Base-by-base conservation (phyloP, 441 rosid genomes). In the Kokia cookei region DNA sequence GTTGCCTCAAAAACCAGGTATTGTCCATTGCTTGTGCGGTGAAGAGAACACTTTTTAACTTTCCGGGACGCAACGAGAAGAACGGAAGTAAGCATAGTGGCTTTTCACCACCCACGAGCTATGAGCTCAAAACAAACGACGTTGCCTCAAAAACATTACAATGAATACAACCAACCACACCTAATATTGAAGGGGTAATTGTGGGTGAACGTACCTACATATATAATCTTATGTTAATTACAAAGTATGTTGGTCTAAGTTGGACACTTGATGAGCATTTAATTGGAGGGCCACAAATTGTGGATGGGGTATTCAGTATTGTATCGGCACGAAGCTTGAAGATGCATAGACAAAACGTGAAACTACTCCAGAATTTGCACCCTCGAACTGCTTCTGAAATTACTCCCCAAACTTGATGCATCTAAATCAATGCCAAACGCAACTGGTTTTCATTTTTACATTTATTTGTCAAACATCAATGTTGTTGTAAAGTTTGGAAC, bases 291-390 rank as follows among this genome's bases (percentile, higher is more conserved):
- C 27, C 47, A 51, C n/a, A 32, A 32, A 17, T 51, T 51, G 32
- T 69, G 47, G 60, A 51, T 32, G 0, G 27, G 27, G 11, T 51
- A 51, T 69, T 69, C 61, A 51, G 51, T 69, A 6, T 32, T 32
- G 22, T 17, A 32, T 69, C 15, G 61, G 29, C 47, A 69, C 47
- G 47, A 53, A 51, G 61, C 72, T 32, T 69, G 10, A 68, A 68
- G 60, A 68, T 68, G 72, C 72, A 69, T 53, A 69, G 72, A 32
- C 72, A 51, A 69, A 69, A 69, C 72, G 48, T 69, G 72, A 69
- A 69, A 32, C 48, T 6, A 51, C 12, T 69, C 61, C 24, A 58
- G 29, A 11, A 53, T 51, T 69, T 9, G 61, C 61, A 51, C 61
- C 48, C 10, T 32, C 5, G 60, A 69, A 69, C n/a, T 5, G 58